Evolutionary conservation across 768 basidiomycete species (phyloP), one percentile per base, ranked within the genome.

Genomic region (Hebeloma cylindrosporum): DNA sequence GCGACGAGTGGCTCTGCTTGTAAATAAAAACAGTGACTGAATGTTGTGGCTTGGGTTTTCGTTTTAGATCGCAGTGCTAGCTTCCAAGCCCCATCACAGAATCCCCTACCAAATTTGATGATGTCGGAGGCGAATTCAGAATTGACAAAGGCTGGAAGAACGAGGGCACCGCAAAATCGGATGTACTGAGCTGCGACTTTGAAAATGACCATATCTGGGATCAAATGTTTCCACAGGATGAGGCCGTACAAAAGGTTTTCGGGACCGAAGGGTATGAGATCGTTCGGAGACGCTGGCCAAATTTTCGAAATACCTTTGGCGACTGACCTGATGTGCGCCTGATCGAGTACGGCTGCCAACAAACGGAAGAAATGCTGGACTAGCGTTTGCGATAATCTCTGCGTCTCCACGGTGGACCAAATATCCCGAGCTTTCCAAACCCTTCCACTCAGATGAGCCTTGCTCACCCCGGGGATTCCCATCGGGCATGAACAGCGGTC

Each of bases 201-300:
- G 16, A 47, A 21, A 20, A 45, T 28, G 34, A 36, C 28, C 1
- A 36, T 34, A n/a, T 40, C 28, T 26, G 38, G 38, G 11, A 40
- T 22, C 14, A 32, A 25, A 22, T 29, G 45, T 23, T 47, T 29
- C 44, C 45, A 47, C 29, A 32, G 39, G 17, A 31, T 18, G 8
- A 47, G 26, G 14, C 14, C 33, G 4, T 47, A 21, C 8, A 40
- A 14, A 8, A 40, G 23, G 8, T 40, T 20, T 2, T 47, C 46
- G 18, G 28, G 14, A 14, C 45, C 45, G 32, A 38, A 39, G 9
- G 45, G 45, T 13, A 47, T 41, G n/a, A 40, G 30, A 39, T 47
- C 40, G 13, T 20, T 17, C 11, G 40, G 30, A 10, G 31, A 14
- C 6, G 10, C 27, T n/a, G 46, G 40, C 46, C 40, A 40, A 27